Base-by-base conservation (phyloP, 2,329 filamentous ascomycete species). In the Aspergillus carbonarius region DNA sequence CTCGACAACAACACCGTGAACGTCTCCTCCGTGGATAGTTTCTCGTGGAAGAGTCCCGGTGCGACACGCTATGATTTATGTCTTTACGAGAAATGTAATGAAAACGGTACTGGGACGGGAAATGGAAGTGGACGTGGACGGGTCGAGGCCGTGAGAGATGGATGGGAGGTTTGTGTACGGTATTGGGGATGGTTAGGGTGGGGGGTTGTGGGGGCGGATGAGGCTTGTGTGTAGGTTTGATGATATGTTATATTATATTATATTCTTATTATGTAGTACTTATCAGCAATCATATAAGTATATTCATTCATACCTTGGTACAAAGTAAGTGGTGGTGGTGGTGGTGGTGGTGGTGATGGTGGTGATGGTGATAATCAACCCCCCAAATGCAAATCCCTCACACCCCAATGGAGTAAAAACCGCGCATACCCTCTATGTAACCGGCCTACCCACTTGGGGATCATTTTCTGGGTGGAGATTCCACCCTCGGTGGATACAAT, bases 351-450 rank as follows among this genome's bases (percentile, higher is more conserved):
- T n/a, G n/a, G n/a, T n/a, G n/a, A n/a, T n/a, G n/a, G n/a, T n/a
- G n/a, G n/a, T n/a, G n/a, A n/a, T n/a, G n/a, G n/a, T n/a, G n/a
- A n/a, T n/a, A n/a, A n/a, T n/a, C n/a, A n/a, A n/a, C n/a, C n/a
- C n/a, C n/a, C n/a, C n/a, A n/a, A n/a, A n/a, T n/a, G 8, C 54
- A 68, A 54, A 48, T 69, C 63, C 35, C 60, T 27, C 15, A 67
- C 64, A 32, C 68, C 66, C 13, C 49, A 42, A 63, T 70, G 63
- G 46, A 71, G 47, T 30, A 73, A 52, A 9, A 66, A 50, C 44
- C 66, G 57, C 20, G 70, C 67, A 64, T 64, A 72, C n/a, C 63
- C 67, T 9, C 66, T 57, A 62, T 70, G 68, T 44, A 72, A 40
- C 32, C 66, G 59, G 10, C 57, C 52, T 12, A 27, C 17, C 69